Evolutionary conservation across 2,329 filamentous ascomycete species (phyloP).

Genomic region (Onygenales sp.): DNA sequence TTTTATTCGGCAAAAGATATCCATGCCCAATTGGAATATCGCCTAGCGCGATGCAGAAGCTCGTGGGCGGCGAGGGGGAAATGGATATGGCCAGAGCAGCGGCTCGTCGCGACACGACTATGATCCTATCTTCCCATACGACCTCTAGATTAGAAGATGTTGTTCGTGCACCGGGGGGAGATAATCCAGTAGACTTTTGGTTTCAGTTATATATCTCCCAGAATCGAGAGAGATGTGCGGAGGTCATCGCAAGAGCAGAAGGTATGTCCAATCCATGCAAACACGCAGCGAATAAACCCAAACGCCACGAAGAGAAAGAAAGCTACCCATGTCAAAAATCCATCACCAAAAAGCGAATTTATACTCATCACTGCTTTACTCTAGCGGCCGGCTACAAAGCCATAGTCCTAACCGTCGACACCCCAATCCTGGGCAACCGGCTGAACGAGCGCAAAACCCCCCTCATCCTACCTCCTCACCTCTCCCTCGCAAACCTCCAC

Average conservation of each 20-base stretch:
- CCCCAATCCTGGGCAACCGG: slow-evolving; percentile 58
- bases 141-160: slow-evolving; percentile 57
- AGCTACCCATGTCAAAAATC: no score
- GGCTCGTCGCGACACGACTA: slow-evolving; percentile 50
- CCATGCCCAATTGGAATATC: slow-evolving; percentile 51
- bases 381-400: slow-evolving; percentile 52
- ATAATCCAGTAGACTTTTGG: background rate
- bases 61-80: slow-evolving; percentile 57
- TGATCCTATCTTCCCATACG: slow-evolving; percentile 56
- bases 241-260: slow-evolving; percentile 58
- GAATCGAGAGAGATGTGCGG: slow-evolving; percentile 42
- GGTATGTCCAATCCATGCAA: slow-evolving; percentile 45
- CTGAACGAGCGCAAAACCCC: slow-evolving; percentile 1
- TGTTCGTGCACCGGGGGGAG: background rate
- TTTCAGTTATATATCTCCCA: slow-evolving; percentile 1
- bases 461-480: background rate
- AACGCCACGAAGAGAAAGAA: no score
- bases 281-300: no score
- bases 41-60: slow-evolving; percentile 59
- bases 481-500: slow-evolving; percentile 18
- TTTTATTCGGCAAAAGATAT: slow-evolving; percentile 42
- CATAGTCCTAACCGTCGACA: slow-evolving; percentile 64
- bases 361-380: slow-evolving; percentile 34
- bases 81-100: slow-evolving; percentile 53
- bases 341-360: no score